Evolutionary conservation across 345 rosid genomes (phyloP).

Genomic region (Linum tenue): DNA sequence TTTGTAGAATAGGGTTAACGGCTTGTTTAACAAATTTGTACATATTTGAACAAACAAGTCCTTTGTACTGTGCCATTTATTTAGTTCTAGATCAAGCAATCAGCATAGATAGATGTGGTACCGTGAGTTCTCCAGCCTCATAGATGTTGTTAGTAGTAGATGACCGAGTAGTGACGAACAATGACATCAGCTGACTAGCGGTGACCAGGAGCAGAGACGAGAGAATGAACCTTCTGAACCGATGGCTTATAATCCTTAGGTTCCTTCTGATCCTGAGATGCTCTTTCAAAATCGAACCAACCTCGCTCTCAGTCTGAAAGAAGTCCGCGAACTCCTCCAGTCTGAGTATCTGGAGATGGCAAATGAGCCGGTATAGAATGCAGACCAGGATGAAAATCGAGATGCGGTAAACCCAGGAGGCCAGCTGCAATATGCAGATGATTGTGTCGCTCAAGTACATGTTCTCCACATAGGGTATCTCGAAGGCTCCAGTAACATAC

Average conservation of each 20-base stretch:
- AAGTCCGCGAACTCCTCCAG: conserved; percentile 68
- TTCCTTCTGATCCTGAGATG: conserved; percentile 59
- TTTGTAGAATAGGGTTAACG: too few species aligned
- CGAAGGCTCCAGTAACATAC: conserved; percentile 51
- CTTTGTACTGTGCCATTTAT: too few species aligned
- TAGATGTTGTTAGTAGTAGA: conserved; percentile 49
- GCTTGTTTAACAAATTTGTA: too few species aligned
- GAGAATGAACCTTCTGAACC: conserved; percentile 64
- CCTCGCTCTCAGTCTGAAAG: conserved; percentile 64
- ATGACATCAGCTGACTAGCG: conserved; percentile 60
- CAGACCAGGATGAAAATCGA: conserved; percentile 61
- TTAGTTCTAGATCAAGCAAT: not conserved
- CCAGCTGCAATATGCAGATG: conserved; percentile 55
- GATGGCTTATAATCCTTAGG: conserved; percentile 73
- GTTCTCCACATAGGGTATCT: conserved; percentile 58
- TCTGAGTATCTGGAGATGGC: conserved; percentile 64
- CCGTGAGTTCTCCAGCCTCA: conserved; percentile 77
- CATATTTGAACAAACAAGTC: too few species aligned
- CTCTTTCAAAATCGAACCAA: conserved; percentile 48
- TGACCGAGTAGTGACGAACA: conserved; percentile 52
- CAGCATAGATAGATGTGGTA: conserved; percentile 12
- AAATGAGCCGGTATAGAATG: conserved; percentile 51
- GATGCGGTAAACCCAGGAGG: conserved; percentile 77
- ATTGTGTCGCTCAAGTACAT: conserved; percentile 39
- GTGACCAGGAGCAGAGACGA: conserved; percentile 52